Evolutionary conservation across 495 filamentous ascomycete species (phyloP).

Genomic region (Margaritispora aquatica): DNA sequence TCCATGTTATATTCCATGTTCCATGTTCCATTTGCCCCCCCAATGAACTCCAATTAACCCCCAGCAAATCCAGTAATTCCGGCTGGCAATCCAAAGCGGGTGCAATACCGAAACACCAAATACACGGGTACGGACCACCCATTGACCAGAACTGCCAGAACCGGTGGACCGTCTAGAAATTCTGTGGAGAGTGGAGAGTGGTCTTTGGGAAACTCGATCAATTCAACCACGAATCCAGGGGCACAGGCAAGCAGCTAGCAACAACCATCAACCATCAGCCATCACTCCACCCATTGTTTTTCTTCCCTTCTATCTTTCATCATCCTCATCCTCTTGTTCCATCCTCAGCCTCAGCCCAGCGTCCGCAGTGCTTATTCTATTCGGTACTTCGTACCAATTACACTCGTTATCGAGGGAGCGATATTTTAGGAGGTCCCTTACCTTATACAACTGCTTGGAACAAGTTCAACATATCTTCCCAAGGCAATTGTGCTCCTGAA

Average conservation of each 20-base stretch:
- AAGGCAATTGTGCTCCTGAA: too few relatives aligned
- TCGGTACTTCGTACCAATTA: constrained; percentile 53
- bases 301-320: neutral
- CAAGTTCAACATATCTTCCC: neutral
- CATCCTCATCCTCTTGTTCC: neutral
- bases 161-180: too few relatives aligned
- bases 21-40: neutral
- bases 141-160: too few relatives aligned
- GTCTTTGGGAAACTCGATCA: too few relatives aligned
- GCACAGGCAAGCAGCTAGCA: neutral
- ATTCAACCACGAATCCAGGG: neutral
- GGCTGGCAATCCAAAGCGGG: neutral
- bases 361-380: constrained; percentile 1
- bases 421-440: neutral
- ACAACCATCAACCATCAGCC: too few relatives aligned
- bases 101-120: neutral
- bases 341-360: neutral
- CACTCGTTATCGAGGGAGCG: constrained; percentile 43
- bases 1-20: too few relatives aligned
- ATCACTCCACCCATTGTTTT: neutral
- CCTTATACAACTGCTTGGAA: neutral
- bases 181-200: neutral
- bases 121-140: too few relatives aligned
- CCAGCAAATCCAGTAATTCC: neutral
- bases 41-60: neutral